A percentile compares a stretch with the other conserved stretches of the same genome.
These are phyloP conservation scores for Mycena olivaceomarginata DNA, from an alignment of 768 basidiomycete species.

Conservation along the genomic window DNA sequence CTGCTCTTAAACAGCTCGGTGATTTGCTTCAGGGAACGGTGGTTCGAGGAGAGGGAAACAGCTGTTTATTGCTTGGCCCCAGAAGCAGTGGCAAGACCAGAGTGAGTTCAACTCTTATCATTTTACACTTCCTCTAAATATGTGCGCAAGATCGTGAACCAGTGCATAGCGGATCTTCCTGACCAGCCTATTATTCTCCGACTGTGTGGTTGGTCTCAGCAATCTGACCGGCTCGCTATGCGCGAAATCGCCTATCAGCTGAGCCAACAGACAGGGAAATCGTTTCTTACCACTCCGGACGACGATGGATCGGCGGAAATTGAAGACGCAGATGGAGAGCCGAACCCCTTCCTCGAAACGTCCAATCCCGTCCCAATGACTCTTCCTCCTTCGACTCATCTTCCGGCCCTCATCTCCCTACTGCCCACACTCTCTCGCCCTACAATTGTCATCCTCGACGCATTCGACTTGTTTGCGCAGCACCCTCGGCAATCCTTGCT, in stretches of 20 bases:
- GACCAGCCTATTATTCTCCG: constrained; percentile 82
- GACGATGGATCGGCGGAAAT: constrained; percentile 56
- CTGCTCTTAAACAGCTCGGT: constrained; percentile 74
- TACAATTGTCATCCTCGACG: constrained; percentile 90
- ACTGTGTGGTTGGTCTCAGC: constrained; percentile 90
- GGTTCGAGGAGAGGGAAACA: constrained; percentile 92
- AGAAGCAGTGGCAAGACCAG: constrained; percentile 91
- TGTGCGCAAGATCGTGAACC: constrained; percentile 73
- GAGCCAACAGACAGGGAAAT: constrained; percentile 81
- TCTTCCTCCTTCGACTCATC: constrained; percentile 80
- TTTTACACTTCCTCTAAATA: constrained; percentile 1
- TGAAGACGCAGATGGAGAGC: constrained; percentile 55
- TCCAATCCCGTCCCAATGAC: constrained; percentile 52
- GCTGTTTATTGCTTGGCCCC: constrained; percentile 91
- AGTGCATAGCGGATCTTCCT: constrained; percentile 68
- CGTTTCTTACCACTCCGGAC: constrained; percentile 66
- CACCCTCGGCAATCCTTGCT: constrained; percentile 95
- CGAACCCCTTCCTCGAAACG: constrained; percentile 71
- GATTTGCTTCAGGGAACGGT: constrained; percentile 85
- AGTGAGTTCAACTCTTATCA: constrained; percentile 61
- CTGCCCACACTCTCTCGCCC: constrained; percentile 89
- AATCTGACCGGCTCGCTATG: constrained; percentile 92
- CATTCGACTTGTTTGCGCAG: constrained; percentile 94
- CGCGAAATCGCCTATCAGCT: constrained; percentile 94
- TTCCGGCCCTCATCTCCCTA: constrained; percentile 84